These are phyloP conservation scores for Plenodomus lindquistii DNA, from an alignment of 2,329 filamentous ascomycete species.

Conservation along the genomic window DNA sequence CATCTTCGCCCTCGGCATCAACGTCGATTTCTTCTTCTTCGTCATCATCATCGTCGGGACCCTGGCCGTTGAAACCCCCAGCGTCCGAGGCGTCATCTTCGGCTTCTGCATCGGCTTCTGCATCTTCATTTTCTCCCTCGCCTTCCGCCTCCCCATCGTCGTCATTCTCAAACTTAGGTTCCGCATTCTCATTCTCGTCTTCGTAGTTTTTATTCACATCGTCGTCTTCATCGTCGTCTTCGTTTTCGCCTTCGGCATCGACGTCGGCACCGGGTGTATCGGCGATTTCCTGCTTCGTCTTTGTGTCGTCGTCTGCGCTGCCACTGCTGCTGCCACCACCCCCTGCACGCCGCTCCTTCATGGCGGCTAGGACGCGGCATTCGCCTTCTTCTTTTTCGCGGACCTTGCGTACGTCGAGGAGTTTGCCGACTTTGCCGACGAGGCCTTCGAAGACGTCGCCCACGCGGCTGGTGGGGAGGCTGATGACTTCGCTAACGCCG, in stretches of 20 bases:
- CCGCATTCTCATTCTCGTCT: constrained; percentile 21
- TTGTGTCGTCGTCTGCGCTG: constrained; percentile 21
- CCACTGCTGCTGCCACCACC: constrained; percentile 31
- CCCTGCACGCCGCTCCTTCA: constrained; percentile 37
- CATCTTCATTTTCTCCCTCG: constrained; percentile 16
- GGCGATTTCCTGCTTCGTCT: constrained; percentile 23
- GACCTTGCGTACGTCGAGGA: constrained; percentile 75
- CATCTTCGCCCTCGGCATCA: constrained; percentile 41
- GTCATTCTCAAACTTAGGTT: constrained; percentile 13
- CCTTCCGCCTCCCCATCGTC: constrained; percentile 22
- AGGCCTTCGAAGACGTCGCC: constrained; percentile 73
- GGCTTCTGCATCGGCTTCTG: constrained; percentile 38
- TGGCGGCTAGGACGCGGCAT: constrained; percentile 45
- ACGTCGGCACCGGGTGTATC: constrained; percentile 32
- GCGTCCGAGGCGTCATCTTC: constrained; percentile 22
- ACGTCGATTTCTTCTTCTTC: constrained; percentile 20
- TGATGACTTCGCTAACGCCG: constrained; percentile 69
- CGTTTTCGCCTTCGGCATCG: constrained; percentile 21
- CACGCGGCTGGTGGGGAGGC: constrained; percentile 74
- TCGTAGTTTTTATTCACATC: constrained; percentile 19
- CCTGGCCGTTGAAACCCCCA: constrained; percentile 34
- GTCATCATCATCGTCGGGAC: constrained; percentile 12
- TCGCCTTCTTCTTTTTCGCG: constrained; percentile 77
- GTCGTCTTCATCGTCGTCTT: constrained; percentile 22
- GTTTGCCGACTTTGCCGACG: constrained; percentile 66